phyloP scores from a whole-genome alignment of 2,329 filamentous ascomycete species.

The Aspergillus sp. region DNA sequence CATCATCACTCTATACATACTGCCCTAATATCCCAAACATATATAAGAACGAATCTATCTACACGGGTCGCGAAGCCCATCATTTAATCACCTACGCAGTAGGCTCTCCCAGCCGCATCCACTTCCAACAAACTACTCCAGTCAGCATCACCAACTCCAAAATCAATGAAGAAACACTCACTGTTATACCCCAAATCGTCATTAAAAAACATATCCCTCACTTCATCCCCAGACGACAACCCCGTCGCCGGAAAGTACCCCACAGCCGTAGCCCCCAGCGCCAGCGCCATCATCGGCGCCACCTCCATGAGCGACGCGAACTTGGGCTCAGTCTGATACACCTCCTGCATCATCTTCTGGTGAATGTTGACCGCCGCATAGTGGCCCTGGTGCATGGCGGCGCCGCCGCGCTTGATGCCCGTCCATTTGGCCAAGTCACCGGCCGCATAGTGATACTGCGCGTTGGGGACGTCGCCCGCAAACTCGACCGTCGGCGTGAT shows the following conservation, averaged over 20 bases:
- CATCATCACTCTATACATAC: not conserved
- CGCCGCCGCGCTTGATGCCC: constrained; percentile 2
- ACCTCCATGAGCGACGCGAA: not conserved
- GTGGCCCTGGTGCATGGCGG: constrained; percentile 1
- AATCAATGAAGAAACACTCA: not conserved
- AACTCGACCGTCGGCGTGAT: constrained; percentile 59
- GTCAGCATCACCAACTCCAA: not conserved
- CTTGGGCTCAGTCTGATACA: not conserved
- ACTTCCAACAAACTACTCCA: not conserved
- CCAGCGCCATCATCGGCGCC: constrained; percentile 3
- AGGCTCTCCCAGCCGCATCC: not conserved
- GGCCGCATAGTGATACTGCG: constrained; percentile 58
- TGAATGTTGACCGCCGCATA: constrained; percentile 2
- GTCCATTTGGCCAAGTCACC: constrained; percentile 44
- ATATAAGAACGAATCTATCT: not conserved
- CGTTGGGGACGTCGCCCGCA: constrained; percentile 53
- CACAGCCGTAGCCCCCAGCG: not conserved
- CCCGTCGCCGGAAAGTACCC: constrained; percentile 1
- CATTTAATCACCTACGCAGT: not conserved
- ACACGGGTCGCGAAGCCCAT: not conserved
- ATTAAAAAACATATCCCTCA: constrained; percentile 1
- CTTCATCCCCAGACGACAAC: not conserved
- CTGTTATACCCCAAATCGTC: constrained; percentile 1
- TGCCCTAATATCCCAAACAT: not conserved
- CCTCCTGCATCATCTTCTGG: not conserved